These are phyloP conservation scores for Xerocomus minutiporus DNA, from an alignment of 1,284 basidiomycete genomes.

Conservation along the genomic window DNA sequence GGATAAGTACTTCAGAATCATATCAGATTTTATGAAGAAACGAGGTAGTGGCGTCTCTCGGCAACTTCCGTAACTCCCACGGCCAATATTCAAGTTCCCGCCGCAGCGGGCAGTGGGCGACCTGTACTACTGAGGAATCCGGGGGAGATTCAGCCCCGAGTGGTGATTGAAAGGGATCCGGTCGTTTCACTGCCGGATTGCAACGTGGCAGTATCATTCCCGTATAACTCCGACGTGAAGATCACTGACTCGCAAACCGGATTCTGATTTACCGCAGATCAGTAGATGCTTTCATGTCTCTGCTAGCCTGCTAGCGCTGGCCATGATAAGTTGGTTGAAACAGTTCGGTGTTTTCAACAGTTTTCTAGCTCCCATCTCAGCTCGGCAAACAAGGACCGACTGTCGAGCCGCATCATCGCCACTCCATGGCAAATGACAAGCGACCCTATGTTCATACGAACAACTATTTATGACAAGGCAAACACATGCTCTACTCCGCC, in stretches of 20 bases:
- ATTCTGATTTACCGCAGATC: slow-evolving; percentile 1
- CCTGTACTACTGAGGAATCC: neutral
- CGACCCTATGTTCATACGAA: neutral
- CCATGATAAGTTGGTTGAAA: neutral
- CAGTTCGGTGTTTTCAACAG: neutral
- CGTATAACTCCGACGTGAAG: slow-evolving; percentile 9
- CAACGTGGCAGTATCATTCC: neutral
- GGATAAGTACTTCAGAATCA: no score
- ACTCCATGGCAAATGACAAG: no score
- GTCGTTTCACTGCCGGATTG: slow-evolving; percentile 11
- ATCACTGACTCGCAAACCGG: neutral
- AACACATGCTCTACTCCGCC: neutral
- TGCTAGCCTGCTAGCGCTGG: neutral
- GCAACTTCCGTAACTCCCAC: neutral
- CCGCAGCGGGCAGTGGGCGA: neutral
- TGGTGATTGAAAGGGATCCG: slow-evolving; percentile 9
- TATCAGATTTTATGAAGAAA: no score
- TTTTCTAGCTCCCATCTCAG: neutral
- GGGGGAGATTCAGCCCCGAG: neutral
- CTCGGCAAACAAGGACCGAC: no score
- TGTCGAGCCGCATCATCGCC: no score
- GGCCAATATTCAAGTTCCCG: neutral
- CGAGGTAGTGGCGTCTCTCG: no score
- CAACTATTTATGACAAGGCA: neutral
- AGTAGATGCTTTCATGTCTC: neutral